Percentiles rank a stretch among this genome's conserved stretches.
phyloP scores from a whole-genome alignment of 768 basidiomycete genomes.

The Glaciozyma martinii region DNA sequence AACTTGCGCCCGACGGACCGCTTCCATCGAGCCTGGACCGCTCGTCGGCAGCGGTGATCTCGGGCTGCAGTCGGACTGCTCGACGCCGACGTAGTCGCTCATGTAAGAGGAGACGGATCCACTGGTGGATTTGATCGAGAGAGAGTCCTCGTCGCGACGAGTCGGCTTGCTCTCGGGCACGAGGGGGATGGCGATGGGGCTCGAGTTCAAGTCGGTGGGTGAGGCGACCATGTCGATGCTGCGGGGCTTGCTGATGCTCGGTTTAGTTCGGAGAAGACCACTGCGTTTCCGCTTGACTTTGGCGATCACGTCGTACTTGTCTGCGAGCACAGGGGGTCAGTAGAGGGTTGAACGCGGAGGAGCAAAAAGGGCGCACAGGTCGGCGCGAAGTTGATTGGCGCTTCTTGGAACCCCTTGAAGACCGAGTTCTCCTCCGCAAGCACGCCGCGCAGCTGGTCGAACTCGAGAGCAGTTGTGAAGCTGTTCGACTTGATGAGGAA shows the following conservation, averaged over 20 bases:
- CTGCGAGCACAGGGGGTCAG: neutral
- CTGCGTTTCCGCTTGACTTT: slow-evolving; percentile 47
- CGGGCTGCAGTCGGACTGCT: neutral
- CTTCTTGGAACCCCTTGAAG: slow-evolving; percentile 74
- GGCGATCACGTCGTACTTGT: slow-evolving; percentile 71
- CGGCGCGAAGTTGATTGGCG: slow-evolving; percentile 71
- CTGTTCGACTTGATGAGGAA: slow-evolving; percentile 82
- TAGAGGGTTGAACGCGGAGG: neutral
- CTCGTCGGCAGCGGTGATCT: slow-evolving; percentile 4
- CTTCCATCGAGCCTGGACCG: slow-evolving; percentile 4
- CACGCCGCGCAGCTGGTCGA: slow-evolving; percentile 74
- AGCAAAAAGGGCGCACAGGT: slow-evolving; percentile 49
- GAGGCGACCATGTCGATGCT: slow-evolving; percentile 3
- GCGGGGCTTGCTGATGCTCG: neutral
- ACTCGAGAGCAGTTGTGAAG: slow-evolving; percentile 73
- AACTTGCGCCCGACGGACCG: slow-evolving; percentile 18
- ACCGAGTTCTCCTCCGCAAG: slow-evolving; percentile 56
- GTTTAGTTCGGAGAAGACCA: neutral
- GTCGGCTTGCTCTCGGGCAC: neutral
- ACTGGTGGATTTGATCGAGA: slow-evolving; percentile 15
- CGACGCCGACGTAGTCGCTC: slow-evolving; percentile 12
- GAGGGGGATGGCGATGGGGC: too few relatives aligned
- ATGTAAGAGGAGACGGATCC: slow-evolving; percentile 14
- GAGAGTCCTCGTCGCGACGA: neutral
- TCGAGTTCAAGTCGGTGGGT: neutral